Base-by-base conservation (phyloP, 2,329 filamentous ascomycete species). In the Colletotrichum liaoningense region DNA sequence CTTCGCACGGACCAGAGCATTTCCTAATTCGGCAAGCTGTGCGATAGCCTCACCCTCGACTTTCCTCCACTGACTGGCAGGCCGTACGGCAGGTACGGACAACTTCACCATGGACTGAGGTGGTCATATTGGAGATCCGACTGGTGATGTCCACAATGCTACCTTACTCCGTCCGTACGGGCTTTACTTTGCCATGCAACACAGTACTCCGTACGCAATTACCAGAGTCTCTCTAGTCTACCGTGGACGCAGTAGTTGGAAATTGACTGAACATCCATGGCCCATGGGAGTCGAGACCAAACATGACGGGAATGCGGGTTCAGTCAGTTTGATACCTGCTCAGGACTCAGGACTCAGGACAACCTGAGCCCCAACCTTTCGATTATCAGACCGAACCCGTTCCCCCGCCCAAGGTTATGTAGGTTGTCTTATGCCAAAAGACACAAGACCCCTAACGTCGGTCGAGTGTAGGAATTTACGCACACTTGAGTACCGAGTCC, bases 1-100 rank as follows among this genome's bases (percentile, higher is more conserved):
- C 46, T 12, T 5, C 8, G 65, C 70, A 73, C 70, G 22, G 46
- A 42, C 66, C 58, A 56, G 7, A 1, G 4, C 2, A 24, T 33
- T 68, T 64, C 66, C 66, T 60, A 69, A 46, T 69, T 46, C 24
- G 70, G 70, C 55, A 73, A 73, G 59, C 70, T 69, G 59, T 73
- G 70, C 70, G 66, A 73, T 69, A 56, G 26, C 59, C 26, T 65
- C 55, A 24, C 22, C 42, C 22, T n/a, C 24, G 28, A 33, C 58
- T 9, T n/a, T 30, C 28, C 55, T 33, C 26, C 28, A 6, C 42
- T 49, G 8, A 19, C 42, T 49, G 42, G 42, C 42, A 49, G 19
- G 42, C 7, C 19, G 42, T 49, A 16, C 38, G 38, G 38, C 38
- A 42, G 38, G 38, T 42, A 42, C 38, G 38, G 38, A 42, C 38